Conservation (phyloP, 371 early-diverging fungal genomes). For the Synchytrium microbalum region DNA sequence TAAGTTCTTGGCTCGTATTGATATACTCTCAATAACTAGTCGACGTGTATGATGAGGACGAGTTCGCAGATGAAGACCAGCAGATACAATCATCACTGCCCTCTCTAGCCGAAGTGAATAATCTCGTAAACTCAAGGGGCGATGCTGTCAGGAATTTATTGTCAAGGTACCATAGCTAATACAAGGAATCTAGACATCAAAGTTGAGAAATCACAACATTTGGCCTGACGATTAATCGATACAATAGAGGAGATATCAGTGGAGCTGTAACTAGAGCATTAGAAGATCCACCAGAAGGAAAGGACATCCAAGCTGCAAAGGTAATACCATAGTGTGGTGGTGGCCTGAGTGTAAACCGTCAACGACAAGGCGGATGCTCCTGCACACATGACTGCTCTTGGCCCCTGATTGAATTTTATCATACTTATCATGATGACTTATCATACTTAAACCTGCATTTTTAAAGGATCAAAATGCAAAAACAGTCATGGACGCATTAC, state of each 20-base stretch:
- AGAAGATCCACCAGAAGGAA: slow-evolving; percentile 77
- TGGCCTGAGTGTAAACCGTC: no score
- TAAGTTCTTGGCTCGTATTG: no score
- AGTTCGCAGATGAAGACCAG: slow-evolving; percentile 53
- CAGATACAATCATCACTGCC: slow-evolving; percentile 18
- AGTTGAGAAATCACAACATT: no score
- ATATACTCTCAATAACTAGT: slow-evolving; percentile 19
- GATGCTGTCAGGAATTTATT: slow-evolving; percentile 20
- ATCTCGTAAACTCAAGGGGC: slow-evolving; percentile 28
- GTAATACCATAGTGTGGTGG: slow-evolving; percentile 33
- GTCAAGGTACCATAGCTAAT: slow-evolving; percentile 15
- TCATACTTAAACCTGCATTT: background rate
- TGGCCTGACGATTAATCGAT: no score
- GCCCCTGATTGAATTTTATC: background rate
- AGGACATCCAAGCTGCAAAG: slow-evolving; percentile 58
- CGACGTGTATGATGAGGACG: slow-evolving; percentile 80
- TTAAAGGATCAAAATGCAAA: slow-evolving; percentile 57
- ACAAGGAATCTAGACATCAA: no score
- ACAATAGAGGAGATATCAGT: slow-evolving; percentile 60
- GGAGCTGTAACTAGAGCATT: slow-evolving; percentile 64
- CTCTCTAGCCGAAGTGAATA: slow-evolving; percentile 39
- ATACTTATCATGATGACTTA: background rate
- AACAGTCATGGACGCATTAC: slow-evolving; percentile 72
- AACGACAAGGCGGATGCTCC: no score
- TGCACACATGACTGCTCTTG: background rate